phyloP scores from a whole-genome alignment of 305 asterid genomes.

The Fraxinus baroniana region DNA sequence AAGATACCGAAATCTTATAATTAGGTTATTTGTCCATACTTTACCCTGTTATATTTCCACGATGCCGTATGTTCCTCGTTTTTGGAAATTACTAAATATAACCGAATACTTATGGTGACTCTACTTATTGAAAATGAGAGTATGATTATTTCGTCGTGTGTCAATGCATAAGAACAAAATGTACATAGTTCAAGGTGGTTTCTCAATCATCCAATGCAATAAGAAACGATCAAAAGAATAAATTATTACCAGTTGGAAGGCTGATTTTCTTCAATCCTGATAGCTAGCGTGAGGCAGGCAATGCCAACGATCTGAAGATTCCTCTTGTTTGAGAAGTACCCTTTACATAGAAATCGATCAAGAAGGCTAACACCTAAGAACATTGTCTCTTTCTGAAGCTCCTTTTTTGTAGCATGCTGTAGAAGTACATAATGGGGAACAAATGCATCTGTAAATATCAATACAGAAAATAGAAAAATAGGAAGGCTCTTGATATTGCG shows the following conservation, averaged over 20 bases:
- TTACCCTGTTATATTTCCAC: background rate
- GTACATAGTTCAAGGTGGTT: background rate
- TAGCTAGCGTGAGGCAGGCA: constrained; percentile 89
- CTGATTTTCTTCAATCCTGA: constrained; percentile 92
- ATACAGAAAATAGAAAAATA: background rate
- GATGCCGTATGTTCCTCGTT: background rate
- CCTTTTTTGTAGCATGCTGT: constrained; percentile 70
- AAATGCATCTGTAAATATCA: background rate
- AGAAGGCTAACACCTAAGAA: constrained; percentile 78
- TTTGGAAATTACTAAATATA: background rate
- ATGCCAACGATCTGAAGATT: constrained; percentile 85
- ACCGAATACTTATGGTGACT: background rate
- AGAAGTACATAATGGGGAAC: background rate
- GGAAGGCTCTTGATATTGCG: background rate
- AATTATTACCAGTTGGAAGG: constrained; percentile 68
- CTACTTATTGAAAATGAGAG: background rate
- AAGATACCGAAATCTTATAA: background rate
- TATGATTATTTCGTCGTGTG: background rate
- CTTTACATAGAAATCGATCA: constrained; percentile 75
- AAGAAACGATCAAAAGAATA: background rate
- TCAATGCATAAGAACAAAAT: background rate
- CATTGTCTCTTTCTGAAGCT: constrained; percentile 85
- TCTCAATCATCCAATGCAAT: background rate
- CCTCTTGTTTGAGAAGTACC: constrained; percentile 66
- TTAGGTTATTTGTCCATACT: background rate